These are phyloP conservation scores for Aureobasidium sp. DNA, from an alignment of 2,329 filamentous ascomycete species.

Conservation along the genomic window DNA sequence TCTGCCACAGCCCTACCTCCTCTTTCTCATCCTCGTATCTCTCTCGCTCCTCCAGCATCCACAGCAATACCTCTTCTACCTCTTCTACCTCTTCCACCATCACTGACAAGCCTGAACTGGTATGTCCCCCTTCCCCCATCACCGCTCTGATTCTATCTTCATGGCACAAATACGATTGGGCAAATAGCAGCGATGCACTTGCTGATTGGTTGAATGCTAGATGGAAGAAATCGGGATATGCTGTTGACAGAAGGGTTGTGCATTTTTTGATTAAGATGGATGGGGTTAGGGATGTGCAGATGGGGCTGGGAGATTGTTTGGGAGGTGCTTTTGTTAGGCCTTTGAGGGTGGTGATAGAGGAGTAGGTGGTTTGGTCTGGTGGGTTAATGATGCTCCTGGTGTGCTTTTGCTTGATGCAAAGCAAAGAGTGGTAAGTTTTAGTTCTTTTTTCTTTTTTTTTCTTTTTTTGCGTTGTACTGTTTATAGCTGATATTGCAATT, in stretches of 20 bases:
- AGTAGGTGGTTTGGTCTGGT: too few species aligned
- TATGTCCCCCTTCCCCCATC: conserved; percentile 15
- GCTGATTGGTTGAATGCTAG: conserved; percentile 22
- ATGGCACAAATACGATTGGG: conserved; percentile 19
- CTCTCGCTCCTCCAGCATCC: neutral
- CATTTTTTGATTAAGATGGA: conserved; percentile 17
- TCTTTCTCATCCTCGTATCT: neutral
- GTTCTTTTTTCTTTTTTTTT: too few species aligned
- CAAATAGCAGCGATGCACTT: conserved; percentile 19
- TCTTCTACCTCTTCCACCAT: neutral
- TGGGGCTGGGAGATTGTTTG: conserved; percentile 16
- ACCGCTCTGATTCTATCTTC: conserved; percentile 15
- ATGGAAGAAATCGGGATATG: conserved; percentile 21
- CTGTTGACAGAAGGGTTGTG: conserved; percentile 18
- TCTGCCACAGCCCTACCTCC: neutral
- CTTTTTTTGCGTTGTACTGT: too few species aligned
- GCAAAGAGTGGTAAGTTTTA: too few species aligned
- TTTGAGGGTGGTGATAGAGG: neutral
- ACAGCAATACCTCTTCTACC: neutral
- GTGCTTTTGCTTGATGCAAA: too few species aligned
- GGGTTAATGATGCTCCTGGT: too few species aligned
- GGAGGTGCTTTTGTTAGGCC: neutral
- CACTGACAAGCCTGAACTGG: neutral
- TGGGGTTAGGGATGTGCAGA: conserved; percentile 14
- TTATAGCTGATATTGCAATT: too few species aligned